phyloP scores from a whole-genome alignment of 176 grass and related monocot species.

The Carex myosuroides region DNA sequence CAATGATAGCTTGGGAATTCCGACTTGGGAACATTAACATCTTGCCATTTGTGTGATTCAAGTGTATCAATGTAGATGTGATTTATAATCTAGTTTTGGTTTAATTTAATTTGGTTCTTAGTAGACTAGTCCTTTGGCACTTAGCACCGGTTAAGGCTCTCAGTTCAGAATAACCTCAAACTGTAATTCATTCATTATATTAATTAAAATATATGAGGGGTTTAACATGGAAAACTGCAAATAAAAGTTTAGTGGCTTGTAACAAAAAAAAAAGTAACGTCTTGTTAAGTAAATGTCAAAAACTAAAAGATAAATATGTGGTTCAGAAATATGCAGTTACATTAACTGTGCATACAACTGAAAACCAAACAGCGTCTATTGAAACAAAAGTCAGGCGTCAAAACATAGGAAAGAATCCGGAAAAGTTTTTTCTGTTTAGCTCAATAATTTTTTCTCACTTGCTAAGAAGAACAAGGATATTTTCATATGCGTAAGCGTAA shows the following conservation, averaged over 20 bases:
- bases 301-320: not conserved
- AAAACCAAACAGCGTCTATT: not conserved
- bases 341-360: not conserved
- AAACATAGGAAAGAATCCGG: not conserved
- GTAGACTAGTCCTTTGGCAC: too few relatives aligned
- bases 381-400: not conserved
- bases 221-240: not conserved
- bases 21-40: not conserved
- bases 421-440: not conserved
- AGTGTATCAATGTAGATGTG: not conserved
- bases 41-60: slow-evolving; percentile 1
- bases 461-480: not conserved
- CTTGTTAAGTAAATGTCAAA: not conserved
- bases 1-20: not conserved
- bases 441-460: not conserved
- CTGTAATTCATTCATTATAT: not conserved
- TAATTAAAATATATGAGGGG: too few relatives aligned
- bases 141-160: not conserved
- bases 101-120: not conserved
- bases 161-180: not conserved
- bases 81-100: not conserved
- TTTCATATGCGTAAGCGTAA: not conserved
- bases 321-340: not conserved
- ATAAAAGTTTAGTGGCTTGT: not conserved
- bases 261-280: not conserved